Evolutionary conservation across 2,329 filamentous ascomycete genomes (phyloP).

Genomic region (Pseudocercospora fuligena): DNA sequence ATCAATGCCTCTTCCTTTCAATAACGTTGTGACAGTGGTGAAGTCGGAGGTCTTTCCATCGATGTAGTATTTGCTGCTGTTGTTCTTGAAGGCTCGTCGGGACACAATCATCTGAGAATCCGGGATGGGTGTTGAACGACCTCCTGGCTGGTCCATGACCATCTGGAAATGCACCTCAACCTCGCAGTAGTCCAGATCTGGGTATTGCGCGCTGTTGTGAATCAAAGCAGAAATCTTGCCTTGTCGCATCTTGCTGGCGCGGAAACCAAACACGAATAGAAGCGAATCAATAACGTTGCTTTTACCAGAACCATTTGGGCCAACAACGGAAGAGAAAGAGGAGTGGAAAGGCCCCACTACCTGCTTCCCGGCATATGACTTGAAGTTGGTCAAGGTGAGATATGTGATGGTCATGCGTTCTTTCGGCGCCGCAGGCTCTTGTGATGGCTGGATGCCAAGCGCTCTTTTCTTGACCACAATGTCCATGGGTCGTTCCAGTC

Average conservation of each 20-base stretch:
- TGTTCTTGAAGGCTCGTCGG: constrained; percentile 94
- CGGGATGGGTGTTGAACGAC: constrained; percentile 76
- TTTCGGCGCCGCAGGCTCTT: constrained; percentile 78
- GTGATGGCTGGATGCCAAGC: constrained; percentile 63
- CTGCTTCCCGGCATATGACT: constrained; percentile 95
- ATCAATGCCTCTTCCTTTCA: constrained; percentile 88
- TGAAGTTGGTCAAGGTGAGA: constrained; percentile 93
- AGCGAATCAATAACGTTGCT: constrained; percentile 98
- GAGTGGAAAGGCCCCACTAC: constrained; percentile 96
- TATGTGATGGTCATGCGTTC: constrained; percentile 91
- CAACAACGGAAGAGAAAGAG: constrained; percentile 97
- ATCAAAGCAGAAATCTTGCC: constrained; percentile 98
- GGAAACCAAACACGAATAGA: constrained; percentile 98
- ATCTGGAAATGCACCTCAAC: constrained; percentile 97
- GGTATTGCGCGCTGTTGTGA: constrained; percentile 89
- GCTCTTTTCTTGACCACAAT: constrained; percentile 87
- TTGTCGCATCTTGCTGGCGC: constrained; percentile 98
- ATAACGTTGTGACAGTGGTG: constrained; percentile 83
- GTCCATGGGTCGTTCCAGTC: constrained; percentile 88
- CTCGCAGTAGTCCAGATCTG: constrained; percentile 87
- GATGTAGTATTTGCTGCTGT: constrained; percentile 98
- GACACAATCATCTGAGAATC: constrained; percentile 87
- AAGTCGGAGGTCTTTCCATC: constrained; percentile 89
- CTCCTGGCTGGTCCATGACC: constrained; percentile 83
- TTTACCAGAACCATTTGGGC: constrained; percentile 96